phyloP scores from a whole-genome alignment of 2,329 filamentous ascomycete genomes.

The Colletotrichum tropicale region DNA sequence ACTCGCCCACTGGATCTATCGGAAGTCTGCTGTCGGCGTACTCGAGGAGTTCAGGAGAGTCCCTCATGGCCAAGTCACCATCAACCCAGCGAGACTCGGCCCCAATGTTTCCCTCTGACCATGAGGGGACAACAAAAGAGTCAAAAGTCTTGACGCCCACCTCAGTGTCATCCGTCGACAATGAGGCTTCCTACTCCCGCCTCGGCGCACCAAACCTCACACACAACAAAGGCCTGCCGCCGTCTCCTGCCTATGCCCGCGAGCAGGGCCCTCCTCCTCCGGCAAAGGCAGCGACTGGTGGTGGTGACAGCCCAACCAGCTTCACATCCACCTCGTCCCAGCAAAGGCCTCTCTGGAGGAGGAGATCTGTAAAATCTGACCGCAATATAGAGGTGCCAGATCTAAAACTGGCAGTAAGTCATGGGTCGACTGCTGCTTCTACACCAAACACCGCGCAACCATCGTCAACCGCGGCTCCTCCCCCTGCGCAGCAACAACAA shows the following conservation, averaged over 20 bases:
- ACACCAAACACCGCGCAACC: slow-evolving; percentile 16
- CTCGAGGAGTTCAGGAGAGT: slow-evolving; percentile 50
- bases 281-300: neutral
- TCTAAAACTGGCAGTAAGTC: slow-evolving; percentile 52
- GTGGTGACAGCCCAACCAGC: slow-evolving; percentile 22
- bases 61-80: slow-evolving; percentile 41
- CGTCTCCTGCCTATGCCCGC: neutral
- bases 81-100: slow-evolving; percentile 26
- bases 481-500: neutral
- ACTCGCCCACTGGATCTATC: slow-evolving; percentile 41
- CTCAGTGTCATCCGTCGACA: slow-evolving; percentile 1
- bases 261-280: neutral
- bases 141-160: neutral
- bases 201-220: slow-evolving; percentile 11
- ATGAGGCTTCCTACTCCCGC: neutral
- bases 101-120: slow-evolving; percentile 18
- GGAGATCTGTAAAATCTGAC: slow-evolving; percentile 55
- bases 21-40: slow-evolving; percentile 63
- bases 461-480: neutral
- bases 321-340: slow-evolving; percentile 28
- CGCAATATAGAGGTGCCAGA: slow-evolving; percentile 50
- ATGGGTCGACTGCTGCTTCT: slow-evolving; percentile 53
- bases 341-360: slow-evolving; percentile 48
- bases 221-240: slow-evolving; percentile 14
- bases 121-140: slow-evolving; percentile 12